phyloP scores from a whole-genome alignment of 768 basidiomycete genomes.

The Cyclocybe aegerita region DNA sequence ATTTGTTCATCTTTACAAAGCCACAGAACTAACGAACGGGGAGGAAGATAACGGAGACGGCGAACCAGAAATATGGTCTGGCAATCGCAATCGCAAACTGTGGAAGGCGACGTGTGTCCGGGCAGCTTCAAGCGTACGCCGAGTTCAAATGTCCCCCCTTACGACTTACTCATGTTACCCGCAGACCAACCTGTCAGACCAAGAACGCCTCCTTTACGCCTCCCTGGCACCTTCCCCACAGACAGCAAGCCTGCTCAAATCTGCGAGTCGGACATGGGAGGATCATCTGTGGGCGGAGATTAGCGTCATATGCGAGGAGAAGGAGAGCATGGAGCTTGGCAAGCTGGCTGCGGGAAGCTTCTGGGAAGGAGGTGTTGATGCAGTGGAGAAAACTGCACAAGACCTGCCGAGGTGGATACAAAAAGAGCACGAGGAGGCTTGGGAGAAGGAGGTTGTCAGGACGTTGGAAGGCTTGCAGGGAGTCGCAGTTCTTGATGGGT shows the following conservation, averaged over 20 bases:
- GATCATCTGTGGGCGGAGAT: slow-evolving; percentile 95
- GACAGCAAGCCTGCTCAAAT: slow-evolving; percentile 64
- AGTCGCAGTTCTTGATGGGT: slow-evolving; percentile 68
- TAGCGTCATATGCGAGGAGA: slow-evolving; percentile 78
- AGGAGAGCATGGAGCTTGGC: slow-evolving; percentile 67
- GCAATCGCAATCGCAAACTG: slow-evolving; percentile 73
- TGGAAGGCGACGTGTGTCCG: slow-evolving; percentile 90
- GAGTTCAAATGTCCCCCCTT: neutral
- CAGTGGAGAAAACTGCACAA: slow-evolving; percentile 38
- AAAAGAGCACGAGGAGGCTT: slow-evolving; percentile 53
- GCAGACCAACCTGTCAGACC: slow-evolving; percentile 58
- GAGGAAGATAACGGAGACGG: slow-evolving; percentile 45
- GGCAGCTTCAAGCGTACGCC: slow-evolving; percentile 72
- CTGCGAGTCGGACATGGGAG: slow-evolving; percentile 87
- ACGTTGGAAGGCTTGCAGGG: slow-evolving; percentile 58
- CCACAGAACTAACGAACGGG: slow-evolving; percentile 42
- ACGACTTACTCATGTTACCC: neutral
- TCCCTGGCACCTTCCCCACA: slow-evolving; percentile 74
- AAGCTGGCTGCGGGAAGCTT: slow-evolving; percentile 67
- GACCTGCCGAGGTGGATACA: slow-evolving; percentile 21
- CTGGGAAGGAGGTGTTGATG: slow-evolving; percentile 69
- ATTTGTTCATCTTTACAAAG: slow-evolving; percentile 14
- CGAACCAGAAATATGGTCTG: slow-evolving; percentile 58
- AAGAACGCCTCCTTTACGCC: slow-evolving; percentile 87
- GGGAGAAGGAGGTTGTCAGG: slow-evolving; percentile 62